Conservation (phyloP, 768 basidiomycete species). For the Boletus speciosus region DNA sequence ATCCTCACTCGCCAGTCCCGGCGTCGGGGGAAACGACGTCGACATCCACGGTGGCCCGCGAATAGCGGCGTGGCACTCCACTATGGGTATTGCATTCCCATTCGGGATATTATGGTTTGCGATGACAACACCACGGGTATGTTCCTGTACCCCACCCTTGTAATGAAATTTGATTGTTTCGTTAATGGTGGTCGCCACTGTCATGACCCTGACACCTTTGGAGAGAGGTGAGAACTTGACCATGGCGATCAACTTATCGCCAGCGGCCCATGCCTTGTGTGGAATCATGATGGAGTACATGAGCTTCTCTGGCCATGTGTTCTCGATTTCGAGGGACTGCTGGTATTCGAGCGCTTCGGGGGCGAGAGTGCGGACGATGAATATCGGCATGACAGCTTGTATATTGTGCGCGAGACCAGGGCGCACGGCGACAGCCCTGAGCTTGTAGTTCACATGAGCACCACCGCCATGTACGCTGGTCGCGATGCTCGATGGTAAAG, state of each 20-base stretch:
- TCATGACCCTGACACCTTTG: slow-evolving; percentile 77
- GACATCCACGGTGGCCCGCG: not conserved
- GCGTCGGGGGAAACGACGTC: slow-evolving; percentile 2
- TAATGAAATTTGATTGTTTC: slow-evolving; percentile 67
- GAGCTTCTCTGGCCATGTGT: slow-evolving; percentile 95
- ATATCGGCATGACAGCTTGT: slow-evolving; percentile 56
- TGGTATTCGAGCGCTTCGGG: slow-evolving; percentile 91
- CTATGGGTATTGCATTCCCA: slow-evolving; percentile 47
- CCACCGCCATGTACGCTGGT: slow-evolving; percentile 49
- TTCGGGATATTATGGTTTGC: slow-evolving; percentile 65
- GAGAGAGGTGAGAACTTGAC: slow-evolving; percentile 84
- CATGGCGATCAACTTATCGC: slow-evolving; percentile 75
- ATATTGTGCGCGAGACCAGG: slow-evolving; percentile 72
- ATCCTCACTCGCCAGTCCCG: slow-evolving; percentile 17
- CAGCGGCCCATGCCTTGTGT: slow-evolving; percentile 93
- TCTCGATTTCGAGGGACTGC: slow-evolving; percentile 92
- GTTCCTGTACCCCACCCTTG: slow-evolving; percentile 55
- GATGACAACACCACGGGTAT: slow-evolving; percentile 56
- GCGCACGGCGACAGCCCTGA: slow-evolving; percentile 80
- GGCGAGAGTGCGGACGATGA: slow-evolving; percentile 69
- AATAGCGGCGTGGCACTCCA: slow-evolving; percentile 11
- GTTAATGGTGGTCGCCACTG: slow-evolving; percentile 63
- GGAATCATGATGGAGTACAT: slow-evolving; percentile 95
- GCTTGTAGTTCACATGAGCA: slow-evolving; percentile 80
- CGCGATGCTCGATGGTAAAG: slow-evolving; percentile 73